Percentiles rank a stretch among this genome's conserved stretches.
Evolutionary conservation across 2,329 filamentous ascomycete species (phyloP).

Genomic region (Sodiomyces alkalinus): DNA sequence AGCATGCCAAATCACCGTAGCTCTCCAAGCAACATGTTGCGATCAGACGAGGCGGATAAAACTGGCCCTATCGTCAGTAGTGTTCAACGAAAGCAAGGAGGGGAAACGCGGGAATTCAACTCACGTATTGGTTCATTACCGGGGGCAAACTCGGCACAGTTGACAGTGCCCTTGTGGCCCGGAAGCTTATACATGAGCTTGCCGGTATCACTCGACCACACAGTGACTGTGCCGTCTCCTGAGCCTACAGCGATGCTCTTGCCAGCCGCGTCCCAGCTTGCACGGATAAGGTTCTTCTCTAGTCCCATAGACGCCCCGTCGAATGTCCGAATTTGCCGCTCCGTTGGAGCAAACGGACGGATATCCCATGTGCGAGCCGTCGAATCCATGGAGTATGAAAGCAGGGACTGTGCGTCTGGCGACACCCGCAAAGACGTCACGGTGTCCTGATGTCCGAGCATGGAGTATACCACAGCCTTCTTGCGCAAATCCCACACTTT

Average conservation of each 20-base stretch:
- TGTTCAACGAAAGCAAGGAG: no score
- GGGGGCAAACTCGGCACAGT: slow-evolving; percentile 84
- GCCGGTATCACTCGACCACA: slow-evolving; percentile 81
- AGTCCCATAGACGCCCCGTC: slow-evolving; percentile 79
- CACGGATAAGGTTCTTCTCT: slow-evolving; percentile 82
- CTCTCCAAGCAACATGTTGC: slow-evolving; percentile 71
- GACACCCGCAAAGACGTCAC: slow-evolving; percentile 84
- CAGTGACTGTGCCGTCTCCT: slow-evolving; percentile 76
- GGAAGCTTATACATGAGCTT: slow-evolving; percentile 91
- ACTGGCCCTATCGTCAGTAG: slow-evolving; percentile 41
- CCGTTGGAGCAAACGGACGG: slow-evolving; percentile 78
- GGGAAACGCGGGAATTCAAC: slow-evolving; percentile 20
- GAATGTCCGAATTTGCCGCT: slow-evolving; percentile 74
- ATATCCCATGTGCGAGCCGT: slow-evolving; percentile 95
- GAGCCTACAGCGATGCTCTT: slow-evolving; percentile 80
- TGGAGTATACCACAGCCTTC: slow-evolving; percentile 72
- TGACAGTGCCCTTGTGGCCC: slow-evolving; percentile 88
- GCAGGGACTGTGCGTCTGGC: slow-evolving; percentile 75
- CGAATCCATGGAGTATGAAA: slow-evolving; percentile 88
- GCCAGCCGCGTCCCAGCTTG: slow-evolving; percentile 78
- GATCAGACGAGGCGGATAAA: slow-evolving; percentile 79
- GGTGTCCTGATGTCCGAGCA: slow-evolving; percentile 83
- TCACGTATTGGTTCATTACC: slow-evolving; percentile 74
- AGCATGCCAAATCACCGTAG: slow-evolving; percentile 28
- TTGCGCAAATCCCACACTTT: slow-evolving; percentile 95